A percentile compares a stretch with the other conserved stretches of the same genome.
phyloP scores from a whole-genome alignment of 202 grass and related monocot genomes.

The Zoysia matrella region DNA sequence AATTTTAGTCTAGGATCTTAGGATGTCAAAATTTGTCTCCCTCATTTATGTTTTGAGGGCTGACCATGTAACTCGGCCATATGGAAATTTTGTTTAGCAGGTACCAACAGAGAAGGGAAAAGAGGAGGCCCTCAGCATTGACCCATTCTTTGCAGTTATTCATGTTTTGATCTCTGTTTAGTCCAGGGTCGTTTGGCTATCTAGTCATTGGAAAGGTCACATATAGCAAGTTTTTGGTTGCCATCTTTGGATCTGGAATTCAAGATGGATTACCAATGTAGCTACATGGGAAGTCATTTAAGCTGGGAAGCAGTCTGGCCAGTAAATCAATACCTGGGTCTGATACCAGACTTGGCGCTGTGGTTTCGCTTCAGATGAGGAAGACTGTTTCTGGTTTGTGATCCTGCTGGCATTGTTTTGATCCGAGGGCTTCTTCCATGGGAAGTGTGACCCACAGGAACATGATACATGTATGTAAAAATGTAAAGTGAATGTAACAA shows the following conservation, averaged over 20 bases:
- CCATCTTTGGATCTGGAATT: not conserved
- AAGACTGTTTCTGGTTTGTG: not conserved
- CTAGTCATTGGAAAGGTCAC: not conserved
- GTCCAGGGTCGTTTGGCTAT: constrained; percentile 8
- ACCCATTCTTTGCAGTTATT: constrained; percentile 23
- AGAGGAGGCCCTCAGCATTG: constrained; percentile 28
- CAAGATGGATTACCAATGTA: not conserved
- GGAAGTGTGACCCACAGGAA: not conserved
- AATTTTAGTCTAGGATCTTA: constrained; percentile 61
- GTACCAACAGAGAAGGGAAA: constrained; percentile 50
- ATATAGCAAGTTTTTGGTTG: not conserved
- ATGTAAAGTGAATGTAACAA: not conserved
- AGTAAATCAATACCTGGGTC: not conserved
- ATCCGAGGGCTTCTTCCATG: not conserved
- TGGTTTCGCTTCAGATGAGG: not conserved
- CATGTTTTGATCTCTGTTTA: constrained; percentile 17
- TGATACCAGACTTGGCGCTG: constrained; percentile 8
- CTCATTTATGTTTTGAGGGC: constrained; percentile 38
- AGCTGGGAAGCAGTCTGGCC: not conserved
- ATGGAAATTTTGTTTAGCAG: constrained; percentile 72
- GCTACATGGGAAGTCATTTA: not conserved
- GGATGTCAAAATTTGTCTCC: constrained; percentile 61
- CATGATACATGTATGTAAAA: not conserved
- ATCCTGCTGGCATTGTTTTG: not conserved
- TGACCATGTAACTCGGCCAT: constrained; percentile 61